Evolutionary conservation across 306 rosid species (phyloP), one percentile per base, ranked within the genome.

Genomic region (Bauhinia variegata): DNA sequence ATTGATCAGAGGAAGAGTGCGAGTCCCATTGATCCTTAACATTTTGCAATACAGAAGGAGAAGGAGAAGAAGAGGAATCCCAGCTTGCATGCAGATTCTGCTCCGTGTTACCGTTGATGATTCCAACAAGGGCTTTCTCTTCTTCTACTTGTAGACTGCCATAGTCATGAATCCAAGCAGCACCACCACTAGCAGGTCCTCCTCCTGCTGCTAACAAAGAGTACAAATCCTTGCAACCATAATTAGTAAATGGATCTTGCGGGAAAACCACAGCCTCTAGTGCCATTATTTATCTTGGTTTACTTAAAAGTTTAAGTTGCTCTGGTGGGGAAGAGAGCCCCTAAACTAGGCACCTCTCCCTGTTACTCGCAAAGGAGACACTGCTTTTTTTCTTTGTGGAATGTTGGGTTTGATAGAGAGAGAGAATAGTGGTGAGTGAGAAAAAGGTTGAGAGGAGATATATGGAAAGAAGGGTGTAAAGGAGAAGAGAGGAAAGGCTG

Each of bases 261-360:
- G 85, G 76, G 65, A 67, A 80, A 72, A 72, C 82, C 64, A 80
- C 76, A 10, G 82, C 79, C 52, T 80, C 79, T 51, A 80, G 41
- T 33, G 79, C 51, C 85, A 80, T 80, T 70, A 12, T 51, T 63
- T 37, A 3, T 37, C 7, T 36, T 36, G 41, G 2, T 23, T 23
- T 23, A 41, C 50, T 61, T 17, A 0, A 36, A 36, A 36, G 41
- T 36, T 31, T 12, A 7, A n/a, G 5, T 39, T 58, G 15, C 36
- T 13, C 23, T 15, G 39, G 16, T 60, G 54, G 4, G 1, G 23
- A 5, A 17, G 8, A n/a, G 13, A 33, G 5, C 67, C 23, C 36
- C 46, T 8, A 36, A 36, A 6, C 7, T 36, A 30, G 67, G 67
- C 23, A 33, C 18, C 68, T 46, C 34, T 36, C 32, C 11, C 42